Evolutionary conservation across 2,329 filamentous ascomycete species (phyloP).

Genomic region (Byssochlamys sp.): DNA sequence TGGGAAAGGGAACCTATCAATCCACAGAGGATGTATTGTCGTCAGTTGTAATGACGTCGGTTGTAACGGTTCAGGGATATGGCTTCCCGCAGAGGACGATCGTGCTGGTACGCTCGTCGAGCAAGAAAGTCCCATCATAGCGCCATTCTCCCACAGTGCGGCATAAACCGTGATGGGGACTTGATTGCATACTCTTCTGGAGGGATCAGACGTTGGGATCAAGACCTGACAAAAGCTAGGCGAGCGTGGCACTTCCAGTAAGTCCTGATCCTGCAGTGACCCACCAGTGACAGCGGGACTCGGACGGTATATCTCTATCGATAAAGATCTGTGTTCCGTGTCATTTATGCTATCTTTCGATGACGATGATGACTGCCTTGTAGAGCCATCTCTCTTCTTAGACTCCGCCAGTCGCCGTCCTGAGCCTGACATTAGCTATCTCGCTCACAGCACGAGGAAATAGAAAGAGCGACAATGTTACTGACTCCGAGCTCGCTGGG

Average conservation of each 20-base stretch:
- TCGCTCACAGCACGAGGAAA: background rate
- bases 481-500: constrained; percentile 29
- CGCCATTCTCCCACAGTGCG: constrained; percentile 24
- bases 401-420: constrained; percentile 1
- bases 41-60: constrained; percentile 26
- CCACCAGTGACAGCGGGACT: background rate
- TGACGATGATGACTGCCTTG: background rate
- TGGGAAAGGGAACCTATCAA: constrained; percentile 31
- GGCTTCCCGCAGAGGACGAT: constrained; percentile 12
- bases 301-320: background rate
- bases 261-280: background rate
- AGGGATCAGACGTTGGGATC: background rate
- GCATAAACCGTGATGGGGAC: constrained; percentile 15
- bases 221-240: background rate
- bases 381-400: background rate
- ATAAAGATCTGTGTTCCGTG: background rate
- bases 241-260: background rate
- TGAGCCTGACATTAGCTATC: background rate
- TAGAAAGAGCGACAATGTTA: background rate
- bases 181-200: background rate
- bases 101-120: constrained; percentile 13
- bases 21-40: constrained; percentile 25
- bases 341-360: background rate
- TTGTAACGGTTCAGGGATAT: constrained; percentile 16
- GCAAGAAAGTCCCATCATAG: constrained; percentile 21